Base-by-base conservation (phyloP, 1,284 basidiomycete species). In the Vanrija humicola region DNA sequence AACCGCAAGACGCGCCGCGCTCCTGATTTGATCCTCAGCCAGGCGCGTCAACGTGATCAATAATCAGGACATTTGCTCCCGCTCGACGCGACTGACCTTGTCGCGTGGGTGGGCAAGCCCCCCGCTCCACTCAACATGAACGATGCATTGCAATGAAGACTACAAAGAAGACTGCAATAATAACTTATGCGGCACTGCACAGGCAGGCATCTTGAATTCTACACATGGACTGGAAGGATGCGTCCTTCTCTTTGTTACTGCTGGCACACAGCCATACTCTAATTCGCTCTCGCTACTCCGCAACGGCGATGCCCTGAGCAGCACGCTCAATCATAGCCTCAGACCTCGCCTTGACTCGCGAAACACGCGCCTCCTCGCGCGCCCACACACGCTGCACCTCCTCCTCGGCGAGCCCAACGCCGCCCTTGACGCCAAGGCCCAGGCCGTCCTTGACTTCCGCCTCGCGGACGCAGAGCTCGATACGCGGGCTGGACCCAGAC, bases 381-480 rank as follows among this genome's bases (percentile, higher is more conserved):
- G 60, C 62, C 64, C 64, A 72, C 4, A 71, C 61, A 43, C 56
- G 56, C 1, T 54, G 61, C 1, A 69, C 66, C 53, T 69, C 70
- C 43, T 69, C 64, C 46, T 70, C 72, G 2, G 68, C 69, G 38
- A 61, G 29, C n/a, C 67, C 67, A 5, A 50, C 48, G 6, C 29
- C 21, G 26, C 26, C 7, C 3, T 38, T 40, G 25, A 29, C 19
- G 14, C 18, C 39, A n/a, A 70, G 47, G 6, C 66, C 68, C 34
- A 74, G 54, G 10, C 67, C 71, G 7, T 62, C 61, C 21, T 56
- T 62, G 8, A 72, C 53, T 40, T 75, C 73, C 16, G 70, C 70
- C 42, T 73, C 70, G 12, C 66, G 56, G 6, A 72, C 64, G 42
- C 64, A 69, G 12, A 73, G 57, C 55, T 69, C 68, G 16, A 74